Percentiles rank a stretch among this genome's conserved stretches.
Evolutionary conservation across 352 stramenopile species (phyloP).

Genomic region (Phytophthora hybrid): DNA sequence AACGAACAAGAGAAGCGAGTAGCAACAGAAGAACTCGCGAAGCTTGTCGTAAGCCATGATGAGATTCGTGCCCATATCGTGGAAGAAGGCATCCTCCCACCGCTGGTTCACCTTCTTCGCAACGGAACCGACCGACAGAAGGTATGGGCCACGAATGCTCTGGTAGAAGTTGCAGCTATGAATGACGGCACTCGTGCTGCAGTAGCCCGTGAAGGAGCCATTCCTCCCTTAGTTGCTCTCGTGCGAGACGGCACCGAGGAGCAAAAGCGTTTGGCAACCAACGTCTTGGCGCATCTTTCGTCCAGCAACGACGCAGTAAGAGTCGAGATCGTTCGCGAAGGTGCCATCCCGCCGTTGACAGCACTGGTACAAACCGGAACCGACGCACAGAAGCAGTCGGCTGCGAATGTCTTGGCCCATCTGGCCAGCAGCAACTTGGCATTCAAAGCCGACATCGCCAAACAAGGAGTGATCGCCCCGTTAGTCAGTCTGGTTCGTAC

Average conservation of each 20-base stretch:
- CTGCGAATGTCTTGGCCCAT: conserved; percentile 2
- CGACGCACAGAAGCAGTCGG: conserved; percentile 9
- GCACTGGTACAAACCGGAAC: background rate
- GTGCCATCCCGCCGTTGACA: background rate
- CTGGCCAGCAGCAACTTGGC: conserved; percentile 6
- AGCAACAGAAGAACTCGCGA: conserved; percentile 10
- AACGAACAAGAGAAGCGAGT: conserved; percentile 6
- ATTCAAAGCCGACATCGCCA: conserved; percentile 5
- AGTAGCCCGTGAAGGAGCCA: conserved; percentile 5
- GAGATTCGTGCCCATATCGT: conserved; percentile 11
- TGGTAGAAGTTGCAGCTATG: conserved; percentile 5
- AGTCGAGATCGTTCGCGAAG: conserved; percentile 10
- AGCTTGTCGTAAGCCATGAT: conserved; percentile 5
- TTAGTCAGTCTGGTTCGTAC: conserved; percentile 5
- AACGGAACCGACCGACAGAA: conserved; percentile 5
- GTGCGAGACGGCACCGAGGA: conserved; percentile 6
- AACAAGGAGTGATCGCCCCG: conserved; percentile 11
- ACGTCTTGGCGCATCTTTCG: conserved; percentile 1
- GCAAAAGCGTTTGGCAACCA: conserved; percentile 8
- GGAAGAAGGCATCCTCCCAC: conserved; percentile 6
- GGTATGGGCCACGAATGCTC: background rate
- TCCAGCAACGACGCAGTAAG: conserved; percentile 7
- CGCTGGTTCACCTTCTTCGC: conserved; percentile 2
- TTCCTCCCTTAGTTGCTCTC: conserved; percentile 1
- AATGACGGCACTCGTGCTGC: conserved; percentile 5